Evolutionary conservation across 1,284 basidiomycete species (phyloP), one percentile per base, ranked within the genome.

Genomic region (Ceratobasidium sp.): DNA sequence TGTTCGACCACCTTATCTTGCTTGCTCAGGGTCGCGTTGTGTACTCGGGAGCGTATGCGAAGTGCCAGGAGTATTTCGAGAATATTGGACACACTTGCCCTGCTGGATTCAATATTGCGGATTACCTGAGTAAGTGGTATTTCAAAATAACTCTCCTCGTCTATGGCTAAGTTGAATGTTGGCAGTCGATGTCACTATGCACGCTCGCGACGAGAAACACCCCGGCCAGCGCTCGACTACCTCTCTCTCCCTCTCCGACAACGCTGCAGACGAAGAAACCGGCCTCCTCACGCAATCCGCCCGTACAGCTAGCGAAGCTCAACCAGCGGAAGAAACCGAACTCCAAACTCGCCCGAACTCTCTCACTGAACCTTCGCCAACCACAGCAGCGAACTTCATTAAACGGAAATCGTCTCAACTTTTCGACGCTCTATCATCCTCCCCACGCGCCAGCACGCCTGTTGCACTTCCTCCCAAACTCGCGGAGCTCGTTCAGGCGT

Each of bases 101-200:
- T 8, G 85, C 90, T n/a, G 97, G 97, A 0, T 99, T 96, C 84
- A 99, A 99, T 81, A 93, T 99, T 79, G 97, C 96, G 0, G 97
- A 99, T 83, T 97, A 91, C 82, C 84, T 98, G 76, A 98, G 94
- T 95, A 80, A 76, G 92, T 88, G 41, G 19, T 31, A 41, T 41
- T 41, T 41, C 11, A 41, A 41, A 4, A 4, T 41, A 41, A 41
- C 41, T 6, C 33, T 22, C 5, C 36, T 56, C 1, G 2, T 27
- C 29, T 7, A 48, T 59, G 33, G 29, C 36, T 15, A 45, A 67
- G 73, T 54, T 69, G 17, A 6, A 31, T 31, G 17, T 31, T 33
- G n/a, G 17, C 60, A 91, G 90, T 98, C 78, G 96, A 98, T 81
- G 81, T 97, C 60, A 97, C 95, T 0, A 93, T 95, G 84, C 90